Evolutionary conservation across 108 stramenopile species (phyloP), one percentile per base, ranked within the genome.

Genomic region (Skeletonema potamos): DNA sequence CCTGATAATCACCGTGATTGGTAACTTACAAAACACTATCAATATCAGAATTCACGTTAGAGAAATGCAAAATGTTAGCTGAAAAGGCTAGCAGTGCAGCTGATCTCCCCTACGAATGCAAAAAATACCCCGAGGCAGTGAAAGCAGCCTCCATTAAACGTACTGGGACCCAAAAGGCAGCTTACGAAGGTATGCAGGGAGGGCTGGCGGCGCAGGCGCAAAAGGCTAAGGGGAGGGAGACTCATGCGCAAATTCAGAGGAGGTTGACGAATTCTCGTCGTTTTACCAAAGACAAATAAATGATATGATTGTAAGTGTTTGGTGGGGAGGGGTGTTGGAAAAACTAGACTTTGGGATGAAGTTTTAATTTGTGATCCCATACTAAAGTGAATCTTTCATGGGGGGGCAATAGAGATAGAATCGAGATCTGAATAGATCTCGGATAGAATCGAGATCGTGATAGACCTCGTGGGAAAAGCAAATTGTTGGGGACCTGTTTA

Each of bases 61-160:
- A 71, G 1, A 71, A 72, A 46, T 78, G 77, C 77, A 78, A 72
- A 67, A 71, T 78, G 64, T 66, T 78, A 48, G 77, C 77, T 59
- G 77, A 71, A 39, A 72, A 71, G 70, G 77, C 33, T 1, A 66
- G 69, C 46, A 66, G 48, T 11, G 66, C 66, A 28, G 48, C 51
- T 48, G 77, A 78, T 17, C 77, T 78, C 18, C 77, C 77, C 58
- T 15, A 44, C 17, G 64, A 66, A 66, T 78, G 77, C 70, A 78
- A 65, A 57, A 63, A 58, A 55, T 78, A 71, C 37, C 70, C 70
- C 30, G 77, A 78, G 37, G 77, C 70, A 12, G 54, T 78, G 10
- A 61, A 78, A 51, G 65, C 77, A 29, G 77, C 69, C 27, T 37
- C 58, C 15, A 15, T 71, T 27, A 18, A 71, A 54, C 70, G 77